Evolutionary conservation across 75 land plant species (phyloP).

Genomic region (Selaginella moellendorffii): DNA sequence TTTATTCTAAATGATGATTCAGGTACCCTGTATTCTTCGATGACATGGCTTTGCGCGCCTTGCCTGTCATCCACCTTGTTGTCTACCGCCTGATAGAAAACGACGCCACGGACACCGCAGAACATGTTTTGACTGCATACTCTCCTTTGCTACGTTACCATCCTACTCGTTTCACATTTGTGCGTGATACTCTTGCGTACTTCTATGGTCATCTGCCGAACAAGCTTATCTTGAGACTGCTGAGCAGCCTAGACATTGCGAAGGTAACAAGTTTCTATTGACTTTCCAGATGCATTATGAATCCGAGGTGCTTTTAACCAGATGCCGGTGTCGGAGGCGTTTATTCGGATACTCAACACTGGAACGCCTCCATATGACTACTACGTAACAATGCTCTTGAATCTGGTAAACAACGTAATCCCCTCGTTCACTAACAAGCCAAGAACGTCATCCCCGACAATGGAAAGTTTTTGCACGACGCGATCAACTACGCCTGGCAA

Average conservation of each 20-base stretch:
- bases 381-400: conserved; percentile 58
- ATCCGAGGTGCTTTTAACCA: conserved; percentile 30
- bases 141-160: conserved; percentile 47
- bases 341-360: conserved; percentile 43
- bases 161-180: conserved; percentile 85
- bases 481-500: conserved; percentile 30
- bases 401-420: conserved; percentile 77
- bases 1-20: conserved; percentile 16
- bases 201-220: conserved; percentile 89
- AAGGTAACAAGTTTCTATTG: conserved; percentile 78
- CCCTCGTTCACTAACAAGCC: conserved; percentile 50
- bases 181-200: conserved; percentile 94
- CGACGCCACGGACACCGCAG: conserved; percentile 82
- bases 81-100: conserved; percentile 88
- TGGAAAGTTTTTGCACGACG: conserved; percentile 28
- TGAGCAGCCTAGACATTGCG: conserved; percentile 56
- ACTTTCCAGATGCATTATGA: too few species aligned
- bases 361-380: conserved; percentile 65
- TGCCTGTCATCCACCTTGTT: conserved; percentile 82
- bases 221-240: conserved; percentile 70
- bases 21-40: conserved; percentile 91
- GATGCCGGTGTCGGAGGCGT: conserved; percentile 93
- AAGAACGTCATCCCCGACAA: conserved; percentile 24
- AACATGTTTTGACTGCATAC: conserved; percentile 54
- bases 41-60: conserved; percentile 70